Evolutionary conservation across 768 basidiomycete genomes (phyloP).

Genomic region (Fistulinella prunicolor): DNA sequence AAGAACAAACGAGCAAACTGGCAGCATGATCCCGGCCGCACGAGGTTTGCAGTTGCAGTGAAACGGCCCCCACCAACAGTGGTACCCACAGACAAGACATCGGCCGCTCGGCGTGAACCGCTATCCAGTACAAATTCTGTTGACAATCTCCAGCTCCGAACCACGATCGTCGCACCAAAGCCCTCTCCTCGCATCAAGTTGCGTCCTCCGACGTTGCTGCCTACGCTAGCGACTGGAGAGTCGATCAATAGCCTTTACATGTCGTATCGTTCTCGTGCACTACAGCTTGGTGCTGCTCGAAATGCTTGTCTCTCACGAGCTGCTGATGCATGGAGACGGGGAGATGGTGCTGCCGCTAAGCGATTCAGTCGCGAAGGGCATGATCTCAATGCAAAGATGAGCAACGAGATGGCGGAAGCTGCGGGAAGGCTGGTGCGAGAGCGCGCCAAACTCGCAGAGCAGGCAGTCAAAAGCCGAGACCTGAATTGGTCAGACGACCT

Average conservation of each 20-base stretch:
- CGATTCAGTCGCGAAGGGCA: slow-evolving; percentile 92
- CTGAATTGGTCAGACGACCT: slow-evolving; percentile 80
- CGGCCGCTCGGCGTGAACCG: slow-evolving; percentile 52
- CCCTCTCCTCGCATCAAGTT: slow-evolving; percentile 85
- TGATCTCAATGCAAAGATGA: slow-evolving; percentile 90
- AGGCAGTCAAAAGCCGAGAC: slow-evolving; percentile 70
- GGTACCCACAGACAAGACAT: slow-evolving; percentile 35
- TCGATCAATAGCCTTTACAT: slow-evolving; percentile 80
- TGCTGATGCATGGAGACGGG: slow-evolving; percentile 93
- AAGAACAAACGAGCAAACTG: slow-evolving; percentile 42
- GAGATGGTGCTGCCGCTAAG: slow-evolving; percentile 95
- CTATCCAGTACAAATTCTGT: slow-evolving; percentile 49
- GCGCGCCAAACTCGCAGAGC: slow-evolving; percentile 69
- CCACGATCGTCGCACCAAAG: slow-evolving; percentile 72
- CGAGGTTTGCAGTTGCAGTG: slow-evolving; percentile 86
- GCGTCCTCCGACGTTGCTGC: slow-evolving; percentile 77
- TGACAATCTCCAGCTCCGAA: slow-evolving; percentile 61
- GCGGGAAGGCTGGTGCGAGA: slow-evolving; percentile 85
- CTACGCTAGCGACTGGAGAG: slow-evolving; percentile 86
- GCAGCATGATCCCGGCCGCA: slow-evolving; percentile 80
- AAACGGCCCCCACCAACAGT: slow-evolving; percentile 56
- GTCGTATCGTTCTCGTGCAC: slow-evolving; percentile 80
- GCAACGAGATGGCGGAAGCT: slow-evolving; percentile 77
- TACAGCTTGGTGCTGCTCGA: slow-evolving; percentile 89
- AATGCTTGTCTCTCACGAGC: slow-evolving; percentile 94